Base-by-base conservation (phyloP, 768 basidiomycete species). In the Phaeotremella fagi region DNA sequence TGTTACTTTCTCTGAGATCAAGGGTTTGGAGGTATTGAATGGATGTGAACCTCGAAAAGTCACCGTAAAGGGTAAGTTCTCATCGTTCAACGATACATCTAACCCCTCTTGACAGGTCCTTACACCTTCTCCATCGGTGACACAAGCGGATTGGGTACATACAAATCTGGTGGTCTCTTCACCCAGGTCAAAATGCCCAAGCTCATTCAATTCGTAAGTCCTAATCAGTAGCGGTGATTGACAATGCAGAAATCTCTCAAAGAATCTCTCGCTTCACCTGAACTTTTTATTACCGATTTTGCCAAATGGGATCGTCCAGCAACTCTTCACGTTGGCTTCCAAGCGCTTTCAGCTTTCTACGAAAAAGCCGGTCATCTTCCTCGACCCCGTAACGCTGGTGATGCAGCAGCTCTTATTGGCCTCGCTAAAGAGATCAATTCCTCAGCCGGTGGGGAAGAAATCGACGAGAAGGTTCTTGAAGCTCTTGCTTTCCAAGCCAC, bases 131-230 rank as follows among this genome's bases (percentile, higher is more conserved):
- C 86, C 26, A 94, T 99, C 52, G 94, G 95, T 2, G 89, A 95
- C 72, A 97, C 92, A 2, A 82, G 84, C 26, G 80, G 80, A 29
- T 71, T 95, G 11, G 79, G 84, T 24, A 79, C 82, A 41, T 98
- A 98, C 76, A 82, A 84, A 61, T 71, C 82, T 25, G 95, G 94
- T 23, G 95, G 95, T 31, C 86, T 92, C 57, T 99, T 97, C 74
- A 90, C 88, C 5, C 95, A 99, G 75, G 91, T 98, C 59, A 99
- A 98, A 78, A 94, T 97, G 90, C 95, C 95, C 9, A 98, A 94
- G 77, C 81, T 90, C 45, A 78, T 97, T 45, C 83, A 90, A 72
- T 99, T 97, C 67, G 94, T 97, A 65, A 68, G 90, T 80, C 15
- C 11, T 5, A 33, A 20, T 0, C 9, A 18, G 22, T 49, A 23